Base-by-base conservation (phyloP, 257 asterid genomes). In the Petunia axillaris region DNA sequence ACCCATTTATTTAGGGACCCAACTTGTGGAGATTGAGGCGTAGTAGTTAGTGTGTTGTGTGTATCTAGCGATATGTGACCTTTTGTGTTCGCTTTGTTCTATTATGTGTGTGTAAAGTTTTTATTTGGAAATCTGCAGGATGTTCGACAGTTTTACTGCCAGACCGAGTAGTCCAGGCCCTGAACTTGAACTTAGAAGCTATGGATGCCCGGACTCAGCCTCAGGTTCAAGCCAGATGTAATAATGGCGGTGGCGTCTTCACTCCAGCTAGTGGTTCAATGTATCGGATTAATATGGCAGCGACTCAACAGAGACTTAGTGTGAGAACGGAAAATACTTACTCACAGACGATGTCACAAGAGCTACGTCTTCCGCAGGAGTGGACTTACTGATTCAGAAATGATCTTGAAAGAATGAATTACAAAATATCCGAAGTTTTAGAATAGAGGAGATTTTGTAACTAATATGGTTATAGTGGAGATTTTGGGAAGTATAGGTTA, bases 341-440 rank as follows among this genome's bases (percentile, higher is more conserved):
- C 74, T 59, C 89, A 37, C 90, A 55, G 16, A 66, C 55, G 10
- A 80, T 84, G 87, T 75, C 81, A 75, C 89, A 87, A 38, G 96
- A 89, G 65, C 80, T 87, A 16, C 79, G 89, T 76, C 96, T 92
- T 35, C 96, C 98, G 1, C 93, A 83, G 50, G 98, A 93, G 67
- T 93, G 97, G 98, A 92, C 97, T 39, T 93, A 93, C 80, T 93
- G 82, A 84, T 2, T 5, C 0, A 2, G 46, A 35, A 10, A 48
- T 13, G 16, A 60, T n/a, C 39, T 15, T 64, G 8, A 43, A 46
- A 71, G 14, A 44, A 46, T 44, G 39, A 70, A 16, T 43, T 16
- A 62, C 15, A 62, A 6, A 1, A 35, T 54, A 8, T 1, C 11
- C 15, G 14, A 55, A 75, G 79, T 57, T 2, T n/a, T 15, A 44